phyloP scores from a whole-genome alignment of 108 stramenopile species.

The Licmophora abbreviata region DNA sequence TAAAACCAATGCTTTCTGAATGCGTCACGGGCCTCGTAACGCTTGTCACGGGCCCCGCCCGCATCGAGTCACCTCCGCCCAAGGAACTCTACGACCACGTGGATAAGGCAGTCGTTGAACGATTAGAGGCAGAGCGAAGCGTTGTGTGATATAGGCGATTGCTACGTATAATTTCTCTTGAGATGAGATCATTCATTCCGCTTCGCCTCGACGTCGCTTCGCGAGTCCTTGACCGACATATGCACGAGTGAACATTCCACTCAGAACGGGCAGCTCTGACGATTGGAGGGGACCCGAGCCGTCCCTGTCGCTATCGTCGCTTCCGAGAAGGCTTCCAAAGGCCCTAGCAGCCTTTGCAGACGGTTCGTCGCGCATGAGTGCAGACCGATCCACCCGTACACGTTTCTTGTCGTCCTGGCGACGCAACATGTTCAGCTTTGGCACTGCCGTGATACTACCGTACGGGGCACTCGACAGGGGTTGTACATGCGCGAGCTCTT shows the following conservation, averaged over 20 bases:
- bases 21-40: slow-evolving; percentile 25
- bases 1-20: slow-evolving; percentile 32
- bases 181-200: no score
- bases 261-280: slow-evolving; percentile 51
- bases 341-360: no score
- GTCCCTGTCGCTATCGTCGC: slow-evolving; percentile 7
- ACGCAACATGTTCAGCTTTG: slow-evolving; percentile 1
- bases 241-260: slow-evolving; percentile 41
- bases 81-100: slow-evolving; percentile 23
- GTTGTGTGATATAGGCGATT: slow-evolving; percentile 2
- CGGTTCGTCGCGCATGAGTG: slow-evolving; percentile 18
- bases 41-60: slow-evolving; percentile 37
- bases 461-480: not conserved
- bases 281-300: slow-evolving; percentile 13
- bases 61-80: slow-evolving; percentile 28
- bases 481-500: slow-evolving; percentile 3
- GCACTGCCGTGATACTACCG: slow-evolving; percentile 6
- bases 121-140: not conserved
- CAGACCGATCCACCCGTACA: slow-evolving; percentile 12
- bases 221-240: slow-evolving; percentile 34
- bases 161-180: no score
- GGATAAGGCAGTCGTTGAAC: slow-evolving; percentile 18
- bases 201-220: not conserved
- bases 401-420: slow-evolving; percentile 13
- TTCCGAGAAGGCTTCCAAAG: no score